Base-by-base conservation (phyloP, 1,284 basidiomycete species). In the Malassezia globosa region DNA sequence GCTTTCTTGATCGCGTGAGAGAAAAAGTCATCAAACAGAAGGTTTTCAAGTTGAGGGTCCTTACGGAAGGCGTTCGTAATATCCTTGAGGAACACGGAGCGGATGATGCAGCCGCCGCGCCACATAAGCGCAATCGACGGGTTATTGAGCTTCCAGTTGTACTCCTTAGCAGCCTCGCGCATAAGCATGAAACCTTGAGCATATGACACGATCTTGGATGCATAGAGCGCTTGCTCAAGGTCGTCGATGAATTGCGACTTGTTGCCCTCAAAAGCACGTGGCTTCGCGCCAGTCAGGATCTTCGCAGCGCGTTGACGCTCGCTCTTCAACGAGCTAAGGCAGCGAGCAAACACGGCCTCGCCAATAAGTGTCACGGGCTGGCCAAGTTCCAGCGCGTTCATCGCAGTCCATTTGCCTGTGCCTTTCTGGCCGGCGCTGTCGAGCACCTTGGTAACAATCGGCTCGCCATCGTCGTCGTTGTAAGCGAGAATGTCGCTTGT, bases 131-230 rank as follows among this genome's bases (percentile, higher is more conserved):
- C 94, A 72, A 99, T 96, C 58, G 89, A 89, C 68, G 89, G 84
- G 73, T 94, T 94, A 79, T 75, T 75, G 56, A 76, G 66, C 61
- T 69, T 69, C 75, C 73, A 76, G 76, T 72, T 64, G 85, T 79
- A 87, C 79, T 92, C 89, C 74, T 87, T 85, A 47, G 90, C 92
- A 46, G 92, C 92, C 76, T 96, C 85, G 64, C 94, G 81, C 90
- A 97, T 95, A 68, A 99, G 81, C 83, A 97, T 94, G 79, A 97
- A 99, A 64, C 94, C 94, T 77, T 99, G 94, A 21, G 92, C 87
- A 79, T 99, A 72, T 27, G 68, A 71, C 48, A 72, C 63, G 46
- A 99, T 92, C 81, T 99, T 99, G 69, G 88, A 94, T 40, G 90
- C 94, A 76, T 99, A 97, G 55, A 99, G 80, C 45, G 92, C 92